Base-by-base conservation (phyloP, 192 early-diverging fungal genomes). In the Backusella circina region DNA sequence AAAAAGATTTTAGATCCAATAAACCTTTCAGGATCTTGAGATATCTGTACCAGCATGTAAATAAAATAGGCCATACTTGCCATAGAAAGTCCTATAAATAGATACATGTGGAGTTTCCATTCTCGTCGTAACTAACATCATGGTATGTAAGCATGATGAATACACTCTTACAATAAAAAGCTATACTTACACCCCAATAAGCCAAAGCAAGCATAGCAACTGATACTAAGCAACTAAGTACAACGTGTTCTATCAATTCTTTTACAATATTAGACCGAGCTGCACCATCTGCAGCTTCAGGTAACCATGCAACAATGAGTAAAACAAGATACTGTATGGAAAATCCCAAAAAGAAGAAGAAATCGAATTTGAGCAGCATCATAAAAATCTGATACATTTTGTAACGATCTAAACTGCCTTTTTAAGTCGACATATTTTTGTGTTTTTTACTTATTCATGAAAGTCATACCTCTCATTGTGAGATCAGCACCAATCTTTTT, bases 401-500 rank as follows among this genome's bases (percentile, higher is more conserved):
- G 84, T 92, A 95, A 72, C 87, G 86, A 38, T 90, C 86, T 88
- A 80, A 31, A 33, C 12, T 31, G 35, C 28, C 12, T 10, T 54
- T 35, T 38, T 23, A 68, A 23, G 67, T 68, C 18, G 32, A n/a
- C 1, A n/a, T 30, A 65, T 32, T 39, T 13, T 18, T 39, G 7
- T 41, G 13, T 33, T 61, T 47, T 23, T 32, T 44, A 12, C 21
- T 13, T 23, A 54, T 10, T 54, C 0, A 26, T 23, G 39, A 15
- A 32, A 35, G 70, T 41, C 39, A 16, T 84, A 86, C 86, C 90
- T 70, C 91, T 82, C 87, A 95, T 90, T 3, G 85, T 82, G 69
- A 93, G 70, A 71, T 95, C 91, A 38, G 93, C 92, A 21, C 92
- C 91, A 79, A 95, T 92, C 80, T 93, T 93, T 72, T 93, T 93